phyloP scores from a whole-genome alignment of 1,284 basidiomycete species.

The Ganoderma sinense region DNA sequence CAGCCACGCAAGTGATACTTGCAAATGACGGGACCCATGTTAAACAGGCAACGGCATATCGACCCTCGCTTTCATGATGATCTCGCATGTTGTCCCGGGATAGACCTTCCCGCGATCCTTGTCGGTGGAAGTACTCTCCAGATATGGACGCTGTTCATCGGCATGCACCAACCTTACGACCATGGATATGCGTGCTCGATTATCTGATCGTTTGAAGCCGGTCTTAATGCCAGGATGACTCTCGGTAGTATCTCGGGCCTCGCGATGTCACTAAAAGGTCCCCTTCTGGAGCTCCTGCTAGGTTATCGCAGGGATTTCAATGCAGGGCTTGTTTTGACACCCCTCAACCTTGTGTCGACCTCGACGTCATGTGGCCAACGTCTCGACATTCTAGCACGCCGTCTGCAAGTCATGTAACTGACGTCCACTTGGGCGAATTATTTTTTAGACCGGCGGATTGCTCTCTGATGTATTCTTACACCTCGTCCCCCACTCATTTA shows the following conservation, averaged over 20 bases:
- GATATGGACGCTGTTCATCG: neutral
- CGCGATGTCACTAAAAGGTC: neutral
- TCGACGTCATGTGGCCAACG: neutral
- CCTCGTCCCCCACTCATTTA: constrained; percentile 88
- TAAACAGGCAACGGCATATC: neutral
- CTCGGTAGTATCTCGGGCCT: neutral
- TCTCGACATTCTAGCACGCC: neutral
- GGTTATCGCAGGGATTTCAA: neutral
- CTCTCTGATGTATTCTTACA: constrained; percentile 92
- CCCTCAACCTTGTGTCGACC: neutral
- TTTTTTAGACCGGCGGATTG: constrained; percentile 79
- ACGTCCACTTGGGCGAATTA: neutral
- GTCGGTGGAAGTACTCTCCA: neutral
- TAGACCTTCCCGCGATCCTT: neutral
- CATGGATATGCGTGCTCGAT: neutral
- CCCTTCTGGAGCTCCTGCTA: too few species aligned
- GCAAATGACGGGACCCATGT: neutral
- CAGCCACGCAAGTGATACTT: neutral
- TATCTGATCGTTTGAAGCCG: neutral
- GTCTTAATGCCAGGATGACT: neutral
- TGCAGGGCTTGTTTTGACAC: neutral
- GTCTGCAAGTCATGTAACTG: neutral
- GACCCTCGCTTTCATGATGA: neutral
- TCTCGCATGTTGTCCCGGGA: neutral
- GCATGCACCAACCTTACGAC: neutral